phyloP scores from a whole-genome alignment of 1,284 basidiomycete genomes.

The Leccinum olivaceoglutinosum region DNA sequence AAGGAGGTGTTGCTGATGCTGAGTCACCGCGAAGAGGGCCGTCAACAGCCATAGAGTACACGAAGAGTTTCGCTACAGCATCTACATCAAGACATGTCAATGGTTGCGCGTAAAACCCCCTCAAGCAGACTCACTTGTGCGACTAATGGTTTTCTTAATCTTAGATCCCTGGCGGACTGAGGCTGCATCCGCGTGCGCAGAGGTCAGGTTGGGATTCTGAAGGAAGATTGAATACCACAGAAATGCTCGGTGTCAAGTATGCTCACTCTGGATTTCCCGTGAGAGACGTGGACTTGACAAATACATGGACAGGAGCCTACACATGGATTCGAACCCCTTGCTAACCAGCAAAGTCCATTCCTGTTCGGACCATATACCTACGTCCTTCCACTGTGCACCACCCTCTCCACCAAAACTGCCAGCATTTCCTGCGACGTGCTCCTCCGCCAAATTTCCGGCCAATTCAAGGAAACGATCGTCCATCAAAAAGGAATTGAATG shows the following conservation, averaged over 20 bases:
- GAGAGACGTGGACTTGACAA: conserved; percentile 38
- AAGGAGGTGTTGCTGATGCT: conserved; percentile 54
- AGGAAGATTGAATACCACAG: conserved; percentile 6
- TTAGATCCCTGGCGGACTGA: conserved; percentile 61
- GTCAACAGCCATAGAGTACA: conserved; percentile 90
- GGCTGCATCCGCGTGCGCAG: conserved; percentile 62
- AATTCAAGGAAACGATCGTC: conserved; percentile 87
- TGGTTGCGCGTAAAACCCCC: background rate
- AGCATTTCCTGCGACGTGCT: conserved; percentile 64
- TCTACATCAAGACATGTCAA: conserved; percentile 36
- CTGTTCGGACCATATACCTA: conserved; percentile 84
- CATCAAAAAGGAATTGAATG: conserved; percentile 74
- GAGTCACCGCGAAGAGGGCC: conserved; percentile 43
- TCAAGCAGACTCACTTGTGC: conserved; percentile 49
- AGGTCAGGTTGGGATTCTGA: conserved; percentile 60
- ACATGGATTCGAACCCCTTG: conserved; percentile 85
- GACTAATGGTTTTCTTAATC: conserved; percentile 74
- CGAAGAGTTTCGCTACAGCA: conserved; percentile 81
- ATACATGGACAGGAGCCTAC: conserved; percentile 39
- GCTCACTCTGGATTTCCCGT: conserved; percentile 57
- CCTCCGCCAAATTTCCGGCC: conserved; percentile 70
- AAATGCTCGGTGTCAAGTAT: background rate
- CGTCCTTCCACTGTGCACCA: conserved; percentile 63
- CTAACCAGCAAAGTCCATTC: conserved; percentile 86
- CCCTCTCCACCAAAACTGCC: conserved; percentile 50